Base-by-base conservation (phyloP, 164 flowering plant genomes). In the Piper longum region DNA sequence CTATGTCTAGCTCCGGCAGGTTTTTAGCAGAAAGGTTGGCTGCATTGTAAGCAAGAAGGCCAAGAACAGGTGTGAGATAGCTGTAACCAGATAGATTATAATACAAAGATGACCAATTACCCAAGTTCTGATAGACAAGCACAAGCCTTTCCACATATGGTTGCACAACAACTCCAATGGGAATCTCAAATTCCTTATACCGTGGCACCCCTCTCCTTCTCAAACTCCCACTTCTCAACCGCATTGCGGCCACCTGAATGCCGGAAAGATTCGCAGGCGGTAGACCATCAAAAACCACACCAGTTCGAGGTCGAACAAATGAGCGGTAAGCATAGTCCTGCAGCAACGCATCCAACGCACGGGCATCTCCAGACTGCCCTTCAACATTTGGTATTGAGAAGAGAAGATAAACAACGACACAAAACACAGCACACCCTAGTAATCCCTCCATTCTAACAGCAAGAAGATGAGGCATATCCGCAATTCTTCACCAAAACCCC, bases 61-160 rank as follows among this genome's bases (percentile, higher is more conserved):
- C 98, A 55, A 91, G 43, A 11, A 91, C 89, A 0, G 96, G 96
- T 52, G 98, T 59, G 17, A 89, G 65, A 67, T 78, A 79, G 1
- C 82, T 72, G 60, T 81, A 84, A 16, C 83, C 84, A 9, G 78
- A 69, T 5, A 86, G 64, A 5, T 80, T 77, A 54, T 87, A 89
- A 68, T 81, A 89, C 14, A 52, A 6, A 0, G 16, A 9, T 8
- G 97, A 86, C 89, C 82, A 88, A 63, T 83, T 86, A 11, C 84
- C 93, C 73, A 89, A 64, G 58, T 86, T 87, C 26, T 89, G 98
- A 67, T 86, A 92, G 13, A 92, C 97, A 57, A 92, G 67, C 66
- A 80, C 85, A 39, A 92, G 85, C 79, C 97, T 84, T 78, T 82
- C 70, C 7, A 86, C 95, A 75, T 85, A 92, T 6, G 97, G 97